These are phyloP conservation scores for Chalciporus pseudorubinellus DNA, from an alignment of 768 basidiomycete genomes.

Conservation along the genomic window DNA sequence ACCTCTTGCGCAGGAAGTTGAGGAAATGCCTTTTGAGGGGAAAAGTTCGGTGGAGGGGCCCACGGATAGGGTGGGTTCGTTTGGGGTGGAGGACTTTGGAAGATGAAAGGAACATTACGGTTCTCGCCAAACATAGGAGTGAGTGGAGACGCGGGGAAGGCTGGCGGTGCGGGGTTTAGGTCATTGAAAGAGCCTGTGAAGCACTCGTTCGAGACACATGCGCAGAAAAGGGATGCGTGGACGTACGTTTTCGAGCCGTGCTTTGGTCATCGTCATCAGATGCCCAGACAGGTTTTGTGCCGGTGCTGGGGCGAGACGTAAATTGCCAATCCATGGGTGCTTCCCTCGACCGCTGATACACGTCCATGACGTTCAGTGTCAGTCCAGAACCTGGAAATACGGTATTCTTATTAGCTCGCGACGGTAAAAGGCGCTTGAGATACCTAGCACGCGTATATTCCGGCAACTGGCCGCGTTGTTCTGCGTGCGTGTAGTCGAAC, in stretches of 20 bases:
- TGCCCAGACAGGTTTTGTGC: slow-evolving; percentile 60
- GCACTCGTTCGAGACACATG: slow-evolving; percentile 26
- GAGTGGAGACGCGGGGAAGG: slow-evolving; percentile 34
- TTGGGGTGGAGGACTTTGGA: slow-evolving; percentile 51
- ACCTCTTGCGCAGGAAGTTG: slow-evolving; percentile 44
- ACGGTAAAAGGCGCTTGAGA: neutral
- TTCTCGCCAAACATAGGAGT: slow-evolving; percentile 63
- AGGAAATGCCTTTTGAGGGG: slow-evolving; percentile 59
- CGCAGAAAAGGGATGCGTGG: slow-evolving; percentile 23
- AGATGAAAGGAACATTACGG: slow-evolving; percentile 71
- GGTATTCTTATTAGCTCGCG: neutral
- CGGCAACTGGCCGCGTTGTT: neutral
- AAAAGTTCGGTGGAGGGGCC: slow-evolving; percentile 62
- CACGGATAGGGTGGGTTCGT: slow-evolving; percentile 51
- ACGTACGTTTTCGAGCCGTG: slow-evolving; percentile 69
- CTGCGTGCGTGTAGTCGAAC: slow-evolving; percentile 3
- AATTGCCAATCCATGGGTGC: slow-evolving; percentile 91
- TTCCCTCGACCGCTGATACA: slow-evolving; percentile 57
- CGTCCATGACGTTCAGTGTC: slow-evolving; percentile 20
- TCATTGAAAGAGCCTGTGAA: slow-evolving; percentile 43
- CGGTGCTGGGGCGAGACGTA: slow-evolving; percentile 59
- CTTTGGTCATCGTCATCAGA: slow-evolving; percentile 40
- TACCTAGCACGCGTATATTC: slow-evolving; percentile 16
- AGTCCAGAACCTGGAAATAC: neutral
- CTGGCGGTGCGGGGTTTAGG: slow-evolving; percentile 37